A percentile compares a stretch with the other conserved stretches of the same genome.
phyloP scores from a whole-genome alignment of 441 rosid species.

The Theobroma grandiflorum region DNA sequence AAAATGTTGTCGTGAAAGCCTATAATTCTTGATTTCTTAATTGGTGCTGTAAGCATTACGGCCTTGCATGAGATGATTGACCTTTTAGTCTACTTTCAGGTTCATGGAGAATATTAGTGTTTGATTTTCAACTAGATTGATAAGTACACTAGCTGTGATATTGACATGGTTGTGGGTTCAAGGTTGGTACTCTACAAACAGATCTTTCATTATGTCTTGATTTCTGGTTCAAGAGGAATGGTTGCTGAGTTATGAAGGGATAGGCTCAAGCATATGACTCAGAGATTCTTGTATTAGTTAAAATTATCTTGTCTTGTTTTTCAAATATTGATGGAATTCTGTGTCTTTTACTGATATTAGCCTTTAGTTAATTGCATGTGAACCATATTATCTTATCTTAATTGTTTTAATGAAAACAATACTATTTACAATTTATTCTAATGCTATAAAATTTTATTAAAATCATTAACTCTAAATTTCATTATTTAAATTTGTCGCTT shows the following conservation, averaged over 20 bases:
- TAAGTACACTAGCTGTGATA: neutral
- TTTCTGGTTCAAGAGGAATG: neutral
- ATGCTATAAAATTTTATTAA: neutral
- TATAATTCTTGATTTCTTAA: conserved; percentile 11
- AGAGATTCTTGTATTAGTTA: neutral
- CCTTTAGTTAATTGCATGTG: neutral
- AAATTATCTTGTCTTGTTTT: neutral
- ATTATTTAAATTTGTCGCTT: neutral
- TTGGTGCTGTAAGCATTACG: neutral
- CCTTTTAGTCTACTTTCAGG: neutral
- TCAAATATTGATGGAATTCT: neutral
- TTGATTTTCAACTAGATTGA: neutral
- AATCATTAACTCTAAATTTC: neutral
- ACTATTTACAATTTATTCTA: neutral
- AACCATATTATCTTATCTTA: conserved; percentile 8
- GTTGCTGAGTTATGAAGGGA: neutral
- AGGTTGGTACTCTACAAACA: neutral
- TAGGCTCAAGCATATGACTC: neutral
- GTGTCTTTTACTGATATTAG: neutral
- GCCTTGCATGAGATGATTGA: neutral
- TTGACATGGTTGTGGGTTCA: conserved; percentile 7
- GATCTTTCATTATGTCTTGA: neutral
- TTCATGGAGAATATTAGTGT: neutral
- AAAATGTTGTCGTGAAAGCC: neutral
- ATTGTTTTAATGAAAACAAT: neutral